Evolutionary conservation across 2,329 filamentous ascomycete genomes (phyloP), one percentile per base, ranked within the genome.

Genomic region (Colletotrichum falcatum): DNA sequence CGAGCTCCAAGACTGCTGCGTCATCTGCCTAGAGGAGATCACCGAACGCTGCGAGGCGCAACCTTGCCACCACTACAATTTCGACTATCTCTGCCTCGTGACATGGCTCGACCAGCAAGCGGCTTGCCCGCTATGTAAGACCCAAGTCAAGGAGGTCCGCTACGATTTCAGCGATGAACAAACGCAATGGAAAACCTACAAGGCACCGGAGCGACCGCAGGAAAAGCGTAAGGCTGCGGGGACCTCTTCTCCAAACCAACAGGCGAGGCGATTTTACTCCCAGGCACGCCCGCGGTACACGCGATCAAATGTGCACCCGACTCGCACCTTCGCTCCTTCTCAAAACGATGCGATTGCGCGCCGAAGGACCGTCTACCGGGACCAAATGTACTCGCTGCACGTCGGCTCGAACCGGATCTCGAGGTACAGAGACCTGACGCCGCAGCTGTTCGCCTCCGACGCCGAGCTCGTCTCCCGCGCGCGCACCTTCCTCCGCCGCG

Each of bases 21-120:
- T 97, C 73, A 96, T 98, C 79, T 98, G 95, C 80, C 89, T 98
- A 71, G 92, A 95, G 66, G 77, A 83, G 63, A 85, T 97, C 76
- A 89, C 89, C 12, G 93, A 96, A 75, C 82, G 88, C 62, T 94
- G 92, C 73, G 85, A 91, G 61, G 89, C 93, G 9, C 83, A 87
- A 26, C 94, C 95, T 9, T 98, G 95, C 83, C 87, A 88, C 51
- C 95, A 98, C 83, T 82, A 85, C 67, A 89, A 90, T 74, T 97
- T 97, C 78, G 94, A 98, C 83, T 97, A 94, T 77, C 79, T 94
- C 16, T 98, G 95, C 79, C 87, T 97, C 7, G 82, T 91, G 28
- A 94, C 87, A 80, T 98, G 95, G 95, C 84, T 97, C 6, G 87
- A 94, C 74, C 85, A 92, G 73, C 88, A 88, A 12, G 85, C 90